Conservation (phyloP, 1,284 basidiomycete genomes). For the Ceratobasidium sp. region DNA sequence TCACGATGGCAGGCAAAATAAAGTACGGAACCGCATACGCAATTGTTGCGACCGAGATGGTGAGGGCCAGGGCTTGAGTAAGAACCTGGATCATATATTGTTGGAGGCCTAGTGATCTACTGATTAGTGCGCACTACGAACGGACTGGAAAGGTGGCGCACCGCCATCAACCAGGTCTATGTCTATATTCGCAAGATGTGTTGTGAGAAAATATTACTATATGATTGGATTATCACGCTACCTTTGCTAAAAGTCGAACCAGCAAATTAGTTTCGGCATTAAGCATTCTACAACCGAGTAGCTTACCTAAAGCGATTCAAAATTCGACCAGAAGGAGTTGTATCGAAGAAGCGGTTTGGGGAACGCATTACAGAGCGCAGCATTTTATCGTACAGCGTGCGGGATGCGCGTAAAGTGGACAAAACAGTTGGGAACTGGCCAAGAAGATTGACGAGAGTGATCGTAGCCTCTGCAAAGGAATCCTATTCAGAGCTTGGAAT, state of each 20-base stretch:
- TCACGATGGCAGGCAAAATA: constrained; percentile 16
- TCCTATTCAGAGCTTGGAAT: neutral
- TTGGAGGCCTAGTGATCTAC: constrained; percentile 23
- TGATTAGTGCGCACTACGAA: neutral
- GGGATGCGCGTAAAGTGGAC: constrained; percentile 40
- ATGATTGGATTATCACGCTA: no score
- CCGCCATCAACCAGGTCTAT: neutral
- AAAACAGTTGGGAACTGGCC: constrained; percentile 22
- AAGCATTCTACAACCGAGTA: no score
- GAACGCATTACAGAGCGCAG: constrained; percentile 44
- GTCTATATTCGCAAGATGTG: neutral
- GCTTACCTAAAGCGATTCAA: constrained; percentile 20
- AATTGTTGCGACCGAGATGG: constrained; percentile 24
- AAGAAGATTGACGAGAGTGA: neutral
- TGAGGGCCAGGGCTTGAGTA: neutral
- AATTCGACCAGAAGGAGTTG: constrained; percentile 43
- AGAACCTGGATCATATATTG: constrained; percentile 15
- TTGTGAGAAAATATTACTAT: no score
- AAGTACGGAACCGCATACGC: constrained; percentile 38
- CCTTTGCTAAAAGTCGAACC: no score
- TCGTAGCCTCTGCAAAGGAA: constrained; percentile 5
- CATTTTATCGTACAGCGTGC: constrained; percentile 33
- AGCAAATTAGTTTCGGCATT: no score
- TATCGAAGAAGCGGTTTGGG: constrained; percentile 45
- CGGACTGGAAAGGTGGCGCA: neutral